Conservation (phyloP, 2,329 filamentous ascomycete species). For the Phialemonium atrogriseum region DNA sequence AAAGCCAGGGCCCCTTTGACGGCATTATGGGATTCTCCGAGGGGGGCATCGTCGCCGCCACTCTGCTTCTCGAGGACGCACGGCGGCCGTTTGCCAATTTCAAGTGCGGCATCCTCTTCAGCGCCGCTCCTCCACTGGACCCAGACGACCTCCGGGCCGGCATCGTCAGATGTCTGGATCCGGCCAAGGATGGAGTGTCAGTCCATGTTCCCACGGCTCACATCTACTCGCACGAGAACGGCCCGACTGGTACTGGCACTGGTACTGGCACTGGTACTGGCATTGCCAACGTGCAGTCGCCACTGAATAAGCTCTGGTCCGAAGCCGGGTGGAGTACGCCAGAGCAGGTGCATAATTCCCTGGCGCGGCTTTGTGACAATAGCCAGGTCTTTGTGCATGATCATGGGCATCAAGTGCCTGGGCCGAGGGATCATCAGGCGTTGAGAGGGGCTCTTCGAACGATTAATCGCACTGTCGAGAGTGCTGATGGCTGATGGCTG, state of each 20-base stretch:
- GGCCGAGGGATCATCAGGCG: slow-evolving; percentile 14
- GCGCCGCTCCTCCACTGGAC: slow-evolving; percentile 19
- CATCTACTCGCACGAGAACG: slow-evolving; percentile 13
- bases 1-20: slow-evolving; percentile 18
- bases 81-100: slow-evolving; percentile 16
- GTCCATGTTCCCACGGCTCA: slow-evolving; percentile 20
- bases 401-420: slow-evolving; percentile 18
- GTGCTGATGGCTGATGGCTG: slow-evolving; percentile 6
- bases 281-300: neutral
- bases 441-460: slow-evolving; percentile 14
- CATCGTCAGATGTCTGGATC: slow-evolving; percentile 16
- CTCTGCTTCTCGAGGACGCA: slow-evolving; percentile 20
- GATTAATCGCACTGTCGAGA: slow-evolving; percentile 19
- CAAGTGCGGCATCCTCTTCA: slow-evolving; percentile 22
- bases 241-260: neutral
- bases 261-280: too few relatives aligned
- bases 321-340: slow-evolving; percentile 8
- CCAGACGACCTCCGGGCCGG: slow-evolving; percentile 15
- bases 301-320: slow-evolving; percentile 4
- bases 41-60: slow-evolving; percentile 21
- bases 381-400: slow-evolving; percentile 16
- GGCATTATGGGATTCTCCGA: slow-evolving; percentile 23
- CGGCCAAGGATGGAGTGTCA: slow-evolving; percentile 14
- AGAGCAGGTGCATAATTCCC: slow-evolving; percentile 9
- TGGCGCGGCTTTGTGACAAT: slow-evolving; percentile 14